Conservation (phyloP, 2,329 filamentous ascomycete genomes). For the Pyrenochaeta sp. region DNA sequence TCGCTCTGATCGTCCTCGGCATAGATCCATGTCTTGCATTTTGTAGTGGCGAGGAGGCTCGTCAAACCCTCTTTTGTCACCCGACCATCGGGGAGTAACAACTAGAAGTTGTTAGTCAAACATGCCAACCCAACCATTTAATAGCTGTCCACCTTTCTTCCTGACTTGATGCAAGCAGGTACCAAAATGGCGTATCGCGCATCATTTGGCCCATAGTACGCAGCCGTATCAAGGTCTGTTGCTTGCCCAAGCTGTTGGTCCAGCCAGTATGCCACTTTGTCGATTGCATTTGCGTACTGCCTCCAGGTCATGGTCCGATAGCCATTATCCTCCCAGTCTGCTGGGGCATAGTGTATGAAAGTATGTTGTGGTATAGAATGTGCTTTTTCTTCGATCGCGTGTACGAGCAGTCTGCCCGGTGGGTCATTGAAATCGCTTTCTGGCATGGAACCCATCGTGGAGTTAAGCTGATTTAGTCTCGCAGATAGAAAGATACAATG, state of each 20-base stretch:
- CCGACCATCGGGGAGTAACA: conserved; percentile 21
- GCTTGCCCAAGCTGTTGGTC: conserved; percentile 22
- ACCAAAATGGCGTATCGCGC: conserved; percentile 21
- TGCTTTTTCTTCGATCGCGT: conserved; percentile 27
- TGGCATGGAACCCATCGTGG: background rate
- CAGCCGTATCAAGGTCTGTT: conserved; percentile 14
- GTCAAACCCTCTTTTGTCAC: conserved; percentile 16
- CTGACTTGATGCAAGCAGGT: conserved; percentile 20
- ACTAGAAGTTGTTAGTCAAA: conserved; percentile 2
- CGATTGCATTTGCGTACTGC: conserved; percentile 17
- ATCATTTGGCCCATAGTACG: conserved; percentile 25
- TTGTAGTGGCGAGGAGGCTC: conserved; percentile 8
- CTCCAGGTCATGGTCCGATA: conserved; percentile 23
- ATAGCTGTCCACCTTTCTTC: conserved; percentile 12
- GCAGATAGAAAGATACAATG: background rate
- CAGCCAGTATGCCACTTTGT: conserved; percentile 28
- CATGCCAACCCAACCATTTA: background rate
- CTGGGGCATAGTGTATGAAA: conserved; percentile 20
- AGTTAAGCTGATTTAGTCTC: background rate
- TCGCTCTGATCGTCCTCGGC: conserved; percentile 15
- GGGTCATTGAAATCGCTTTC: background rate
- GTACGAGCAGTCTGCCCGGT: conserved; percentile 10
- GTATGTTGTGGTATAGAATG: conserved; percentile 17
- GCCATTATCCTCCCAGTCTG: conserved; percentile 21
- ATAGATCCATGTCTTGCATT: conserved; percentile 22